phyloP scores from a whole-genome alignment of 192 early-diverging fungal species.

The Backusella circina region DNA sequence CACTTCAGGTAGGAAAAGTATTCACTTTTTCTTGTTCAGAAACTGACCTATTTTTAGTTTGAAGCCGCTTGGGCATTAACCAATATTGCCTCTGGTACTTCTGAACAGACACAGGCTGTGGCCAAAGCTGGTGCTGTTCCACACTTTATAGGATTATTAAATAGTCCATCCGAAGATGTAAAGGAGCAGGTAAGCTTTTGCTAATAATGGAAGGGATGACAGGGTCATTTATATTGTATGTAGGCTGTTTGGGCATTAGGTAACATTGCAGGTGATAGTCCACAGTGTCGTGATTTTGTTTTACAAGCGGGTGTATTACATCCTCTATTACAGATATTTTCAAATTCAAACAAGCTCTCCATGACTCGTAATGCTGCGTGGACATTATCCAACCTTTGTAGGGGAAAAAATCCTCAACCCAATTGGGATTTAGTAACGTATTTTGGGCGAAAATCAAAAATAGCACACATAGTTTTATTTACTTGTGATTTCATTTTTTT shows the following conservation, averaged over 20 bases:
- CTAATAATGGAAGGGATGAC: background rate
- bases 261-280: slow-evolving; percentile 48
- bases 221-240: background rate
- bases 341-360: slow-evolving; percentile 61
- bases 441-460: too few relatives aligned
- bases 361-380: slow-evolving; percentile 74
- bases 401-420: slow-evolving; percentile 67
- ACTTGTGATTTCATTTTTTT: background rate
- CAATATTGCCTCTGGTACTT: slow-evolving; percentile 40
- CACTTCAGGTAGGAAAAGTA: slow-evolving; percentile 69
- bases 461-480: background rate
- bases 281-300: slow-evolving; percentile 33
- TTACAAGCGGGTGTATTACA: slow-evolving; percentile 67
- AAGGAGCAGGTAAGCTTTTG: slow-evolving; percentile 16
- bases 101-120: slow-evolving; percentile 36
- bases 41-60: slow-evolving; percentile 18
- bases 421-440: slow-evolving; percentile 55
- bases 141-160: slow-evolving; percentile 34
- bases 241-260: slow-evolving; percentile 44
- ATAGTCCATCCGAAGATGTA: slow-evolving; percentile 17
- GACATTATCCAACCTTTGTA: slow-evolving; percentile 73
- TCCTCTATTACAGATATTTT: slow-evolving; percentile 82
- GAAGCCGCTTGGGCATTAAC: slow-evolving; percentile 51
- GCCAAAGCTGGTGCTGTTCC: slow-evolving; percentile 41
- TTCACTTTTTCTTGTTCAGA: background rate